Base-by-base conservation (phyloP, 164 flowering plant species). In the Saururus chinensis region DNA sequence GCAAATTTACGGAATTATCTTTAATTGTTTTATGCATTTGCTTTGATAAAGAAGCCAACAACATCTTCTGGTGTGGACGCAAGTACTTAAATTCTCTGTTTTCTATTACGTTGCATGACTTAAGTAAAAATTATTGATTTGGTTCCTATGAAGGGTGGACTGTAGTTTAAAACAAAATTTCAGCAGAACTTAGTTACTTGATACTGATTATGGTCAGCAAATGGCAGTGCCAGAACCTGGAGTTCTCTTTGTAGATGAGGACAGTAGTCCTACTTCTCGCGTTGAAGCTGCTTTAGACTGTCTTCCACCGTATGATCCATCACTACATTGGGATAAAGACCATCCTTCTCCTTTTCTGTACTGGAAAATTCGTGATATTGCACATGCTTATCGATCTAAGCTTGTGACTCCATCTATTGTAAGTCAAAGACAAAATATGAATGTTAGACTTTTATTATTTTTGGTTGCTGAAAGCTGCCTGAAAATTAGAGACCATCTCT, bases 351-450 rank as follows among this genome's bases (percentile, higher is more conserved):
- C 75, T 56, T 88, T 86, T 62, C 76, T 81, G 56, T 88, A 88
- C 69, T 90, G 99, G 99, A 93, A 79, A 64, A 88, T 93, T 61
- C 86, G 96, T 51, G 97, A 93, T 71, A 90, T 73, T 76, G 90
- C 96, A 56, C 76, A 88, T 80, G 97, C 99, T 65, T 93, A 93
- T 71, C 89, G 81, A 56, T 74, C 87, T 40, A 64, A 67, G 64
- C 67, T 69, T 58, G 74, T 76, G 8, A 88, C 97, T 51, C 99
- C 99, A 41, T 79, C 83, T 21, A 75, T 75, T 72, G 99, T 86
- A 71, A 67, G 75, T 71, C 1, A 24, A n/a, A 41, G 14, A 11
- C 19, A 52, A 49, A 53, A 58, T 21, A 49, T 19, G 40, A 4
- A 22, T 45, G 14, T 45, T 45, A 12, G 45, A 55, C 58, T 55